A percentile compares a stretch with the other conserved stretches of the same genome.
phyloP scores from a whole-genome alignment of 441 rosid genomes.

The Bocquillonia castaneifolia region DNA sequence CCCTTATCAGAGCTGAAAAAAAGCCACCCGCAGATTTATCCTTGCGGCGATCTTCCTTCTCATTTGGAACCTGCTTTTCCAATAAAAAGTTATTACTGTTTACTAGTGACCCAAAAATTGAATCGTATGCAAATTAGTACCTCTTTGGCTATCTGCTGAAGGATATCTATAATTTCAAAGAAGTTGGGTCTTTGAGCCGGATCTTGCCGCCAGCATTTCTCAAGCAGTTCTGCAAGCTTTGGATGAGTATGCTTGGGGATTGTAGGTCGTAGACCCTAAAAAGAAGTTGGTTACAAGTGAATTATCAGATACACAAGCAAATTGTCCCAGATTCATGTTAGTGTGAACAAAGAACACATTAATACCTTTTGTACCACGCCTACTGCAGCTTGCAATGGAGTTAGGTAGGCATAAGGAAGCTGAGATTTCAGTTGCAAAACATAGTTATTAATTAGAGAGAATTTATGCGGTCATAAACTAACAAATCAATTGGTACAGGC shows the following conservation, averaged over 20 bases:
- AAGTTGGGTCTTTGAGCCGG: slow-evolving; percentile 74
- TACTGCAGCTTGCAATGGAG: slow-evolving; percentile 94
- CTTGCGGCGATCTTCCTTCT: slow-evolving; percentile 40
- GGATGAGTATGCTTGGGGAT: slow-evolving; percentile 77
- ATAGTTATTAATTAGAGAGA: background rate
- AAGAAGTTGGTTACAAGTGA: background rate
- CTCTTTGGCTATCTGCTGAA: slow-evolving; percentile 61
- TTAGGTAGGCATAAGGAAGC: slow-evolving; percentile 73
- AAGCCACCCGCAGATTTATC: slow-evolving; percentile 42
- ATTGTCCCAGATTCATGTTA: background rate
- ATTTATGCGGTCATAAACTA: background rate
- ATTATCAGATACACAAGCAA: slow-evolving; percentile 8
- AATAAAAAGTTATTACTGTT: background rate
- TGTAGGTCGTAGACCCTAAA: slow-evolving; percentile 74
- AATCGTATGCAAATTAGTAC: slow-evolving; percentile 32
- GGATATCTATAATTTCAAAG: slow-evolving; percentile 61
- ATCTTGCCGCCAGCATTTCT: slow-evolving; percentile 85
- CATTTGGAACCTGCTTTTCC: slow-evolving; percentile 50
- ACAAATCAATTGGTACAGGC: background rate
- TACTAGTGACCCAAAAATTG: background rate
- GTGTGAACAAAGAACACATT: background rate
- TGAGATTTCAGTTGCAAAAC: slow-evolving; percentile 31
- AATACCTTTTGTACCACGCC: slow-evolving; percentile 93
- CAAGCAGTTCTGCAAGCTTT: slow-evolving; percentile 63
- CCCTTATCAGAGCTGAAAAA: slow-evolving; percentile 48